These are phyloP conservation scores for Neophaeococcomyces mojaviensis DNA, from an alignment of 2,329 filamentous ascomycete species.

Conservation along the genomic window DNA sequence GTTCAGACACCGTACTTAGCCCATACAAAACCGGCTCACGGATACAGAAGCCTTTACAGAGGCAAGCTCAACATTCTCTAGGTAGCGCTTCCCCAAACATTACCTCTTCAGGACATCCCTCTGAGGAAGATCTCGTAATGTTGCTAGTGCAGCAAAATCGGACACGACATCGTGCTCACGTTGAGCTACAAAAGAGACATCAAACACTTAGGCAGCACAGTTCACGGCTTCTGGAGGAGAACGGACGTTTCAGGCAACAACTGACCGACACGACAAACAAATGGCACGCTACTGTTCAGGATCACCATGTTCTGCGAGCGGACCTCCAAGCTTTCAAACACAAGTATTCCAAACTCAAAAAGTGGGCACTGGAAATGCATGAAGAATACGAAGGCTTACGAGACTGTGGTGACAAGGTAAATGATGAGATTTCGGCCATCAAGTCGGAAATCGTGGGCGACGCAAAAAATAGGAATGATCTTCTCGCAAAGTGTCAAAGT, in stretches of 20 bases:
- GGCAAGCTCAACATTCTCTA: not conserved
- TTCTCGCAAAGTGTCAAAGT: conserved; percentile 5
- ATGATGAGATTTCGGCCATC: conserved; percentile 6
- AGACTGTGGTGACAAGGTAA: not conserved
- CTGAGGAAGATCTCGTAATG: conserved; percentile 19
- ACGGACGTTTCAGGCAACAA: conserved; percentile 7
- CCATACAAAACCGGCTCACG: not conserved
- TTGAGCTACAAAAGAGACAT: conserved; percentile 5
- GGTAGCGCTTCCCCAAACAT: not conserved
- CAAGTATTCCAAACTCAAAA: conserved; percentile 19
- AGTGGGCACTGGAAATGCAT: conserved; percentile 18
- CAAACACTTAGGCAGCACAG: conserved; percentile 9
- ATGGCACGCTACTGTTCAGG: conserved; percentile 5
- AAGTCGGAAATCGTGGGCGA: conserved; percentile 3
- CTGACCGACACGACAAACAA: conserved; percentile 7
- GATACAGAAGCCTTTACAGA: not conserved
- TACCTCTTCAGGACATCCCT: conserved; percentile 1
- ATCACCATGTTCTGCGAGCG: conserved; percentile 9
- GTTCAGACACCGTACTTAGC: not conserved
- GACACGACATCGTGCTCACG: conserved; percentile 5
- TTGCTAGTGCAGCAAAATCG: conserved; percentile 15
- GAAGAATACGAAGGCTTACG: conserved; percentile 16
- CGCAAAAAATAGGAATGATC: conserved; percentile 10
- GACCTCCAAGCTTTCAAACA: conserved; percentile 13
- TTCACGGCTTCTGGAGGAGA: conserved; percentile 4